Conservation (phyloP, 202 grass and related monocot species). For the Miscanthus sacchariflorus region DNA sequence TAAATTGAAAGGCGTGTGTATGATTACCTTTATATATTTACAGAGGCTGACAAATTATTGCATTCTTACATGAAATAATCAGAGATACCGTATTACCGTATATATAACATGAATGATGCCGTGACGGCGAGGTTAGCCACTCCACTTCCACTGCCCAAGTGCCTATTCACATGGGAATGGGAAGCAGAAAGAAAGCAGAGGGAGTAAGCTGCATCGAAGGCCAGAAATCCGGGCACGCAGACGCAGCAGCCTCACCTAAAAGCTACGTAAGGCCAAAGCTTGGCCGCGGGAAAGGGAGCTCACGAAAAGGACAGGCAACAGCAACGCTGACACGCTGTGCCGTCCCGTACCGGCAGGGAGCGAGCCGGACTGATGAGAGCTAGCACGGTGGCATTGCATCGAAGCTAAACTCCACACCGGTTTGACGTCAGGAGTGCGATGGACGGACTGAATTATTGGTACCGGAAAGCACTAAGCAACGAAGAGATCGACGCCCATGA, state of each 20-base stretch:
- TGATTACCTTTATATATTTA: background rate
- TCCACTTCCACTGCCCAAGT: too few relatives aligned
- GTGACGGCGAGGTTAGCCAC: too few relatives aligned
- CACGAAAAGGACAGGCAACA: background rate
- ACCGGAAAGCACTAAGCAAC: background rate
- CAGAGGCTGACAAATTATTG: background rate
- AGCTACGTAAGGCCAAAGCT: background rate
- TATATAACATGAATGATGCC: too few relatives aligned
- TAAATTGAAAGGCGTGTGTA: background rate
- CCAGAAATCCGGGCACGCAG: background rate
- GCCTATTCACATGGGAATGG: too few relatives aligned
- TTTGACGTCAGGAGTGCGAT: background rate
- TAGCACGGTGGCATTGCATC: background rate
- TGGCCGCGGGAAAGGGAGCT: background rate
- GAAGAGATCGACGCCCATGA: background rate
- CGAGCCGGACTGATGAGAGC: background rate
- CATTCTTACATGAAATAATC: too few relatives aligned
- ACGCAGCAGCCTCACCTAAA: background rate
- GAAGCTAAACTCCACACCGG: background rate
- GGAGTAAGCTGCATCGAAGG: too few relatives aligned
- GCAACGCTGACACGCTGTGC: background rate
- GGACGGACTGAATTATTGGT: slow-evolving; percentile 23
- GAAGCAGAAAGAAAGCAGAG: too few relatives aligned
- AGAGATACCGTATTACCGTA: too few relatives aligned
- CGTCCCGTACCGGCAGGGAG: slow-evolving; percentile 23